Base-by-base conservation (phyloP, 768 basidiomycete genomes). In the Grammothele lineata region DNA sequence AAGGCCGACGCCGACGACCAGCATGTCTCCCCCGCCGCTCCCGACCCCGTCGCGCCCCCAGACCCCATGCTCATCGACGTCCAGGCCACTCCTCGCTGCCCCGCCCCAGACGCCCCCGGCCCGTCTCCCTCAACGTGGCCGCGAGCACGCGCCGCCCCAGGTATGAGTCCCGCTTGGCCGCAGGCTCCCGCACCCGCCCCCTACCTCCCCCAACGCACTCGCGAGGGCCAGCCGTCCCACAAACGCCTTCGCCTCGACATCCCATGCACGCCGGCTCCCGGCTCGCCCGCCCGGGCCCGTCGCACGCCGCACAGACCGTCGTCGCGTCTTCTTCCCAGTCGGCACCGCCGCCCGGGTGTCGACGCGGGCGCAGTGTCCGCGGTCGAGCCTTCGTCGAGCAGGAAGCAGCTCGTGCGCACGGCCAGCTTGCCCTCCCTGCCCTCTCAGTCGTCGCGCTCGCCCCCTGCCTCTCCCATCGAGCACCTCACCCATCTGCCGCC, bases 1-100 rank as follows among this genome's bases (percentile, higher is more conserved):
- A 87, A 88, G 67, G 76, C 81, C 0, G 76, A 76, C 62, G 44
- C 61, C 23, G 80, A 85, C 47, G 72, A 74, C 37, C 44, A 40
- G 36, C 47, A 45, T 34, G 41, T 42, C 47, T 27, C 34, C 15
- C 39, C 43, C 38, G 40, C 39, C 32, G 24, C 18, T 37, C 39
- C 61, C 34, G 47, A 48, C 45, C 33, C 53, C 42, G 19, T 46
- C 59, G 44, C 61, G 5, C 15, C 57, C 7, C 60, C 66, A 39
- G 62, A 72, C 50, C 62, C 62, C 43, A 70, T 69, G 53, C 59
- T 67, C 54, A 57, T 67, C 27, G 66, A 69, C 58, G 55, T 61
- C 37, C 55, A 65, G 43, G 55, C 56, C 48, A 47, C 60, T 35
- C 63, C 63, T 12, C 59, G 56, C 27, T 53, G 55, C 38, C 62